Evolutionary conservation across 306 rosid species (phyloP).

Genomic region (Elaeagnus macrophylla): DNA sequence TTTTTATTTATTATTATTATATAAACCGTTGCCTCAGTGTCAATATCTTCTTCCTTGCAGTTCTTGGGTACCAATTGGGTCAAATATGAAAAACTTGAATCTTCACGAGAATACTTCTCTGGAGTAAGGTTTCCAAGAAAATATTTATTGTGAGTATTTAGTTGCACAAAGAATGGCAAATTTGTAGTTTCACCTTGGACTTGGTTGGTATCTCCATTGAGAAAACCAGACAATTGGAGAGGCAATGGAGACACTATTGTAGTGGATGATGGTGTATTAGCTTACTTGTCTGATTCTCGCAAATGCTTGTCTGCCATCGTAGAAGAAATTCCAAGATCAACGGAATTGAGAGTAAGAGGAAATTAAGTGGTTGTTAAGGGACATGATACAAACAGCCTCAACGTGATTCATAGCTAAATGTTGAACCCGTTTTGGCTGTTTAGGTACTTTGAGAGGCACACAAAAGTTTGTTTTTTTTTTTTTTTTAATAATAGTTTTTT

Average conservation of each 20-base stretch:
- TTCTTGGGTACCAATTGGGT: slow-evolving; percentile 15
- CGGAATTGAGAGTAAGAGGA: no score
- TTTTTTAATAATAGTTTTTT: no score
- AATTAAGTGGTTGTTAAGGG: no score
- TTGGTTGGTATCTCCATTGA: slow-evolving; percentile 22
- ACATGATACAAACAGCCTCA: no score
- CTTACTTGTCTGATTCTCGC: not conserved
- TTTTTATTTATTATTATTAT: no score
- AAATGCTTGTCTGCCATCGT: slow-evolving; percentile 12
- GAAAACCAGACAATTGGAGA: slow-evolving; percentile 27
- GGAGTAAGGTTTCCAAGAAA: slow-evolving; percentile 4
- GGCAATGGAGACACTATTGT: slow-evolving; percentile 3
- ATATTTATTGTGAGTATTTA: slow-evolving; percentile 10
- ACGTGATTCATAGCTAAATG: no score
- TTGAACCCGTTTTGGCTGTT: no score
- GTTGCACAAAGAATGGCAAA: slow-evolving; percentile 19
- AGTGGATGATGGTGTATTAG: slow-evolving; percentile 1
- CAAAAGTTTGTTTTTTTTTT: no score
- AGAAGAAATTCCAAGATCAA: not conserved
- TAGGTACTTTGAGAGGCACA: no score
- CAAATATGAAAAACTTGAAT: slow-evolving; percentile 5
- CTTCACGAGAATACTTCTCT: not conserved
- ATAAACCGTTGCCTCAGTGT: not conserved
- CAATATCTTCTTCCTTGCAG: not conserved
- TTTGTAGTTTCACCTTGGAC: slow-evolving; percentile 17